These are phyloP conservation scores for Galeopsis tetrahit DNA, from an alignment of 257 asterid species.

Conservation along the genomic window DNA sequence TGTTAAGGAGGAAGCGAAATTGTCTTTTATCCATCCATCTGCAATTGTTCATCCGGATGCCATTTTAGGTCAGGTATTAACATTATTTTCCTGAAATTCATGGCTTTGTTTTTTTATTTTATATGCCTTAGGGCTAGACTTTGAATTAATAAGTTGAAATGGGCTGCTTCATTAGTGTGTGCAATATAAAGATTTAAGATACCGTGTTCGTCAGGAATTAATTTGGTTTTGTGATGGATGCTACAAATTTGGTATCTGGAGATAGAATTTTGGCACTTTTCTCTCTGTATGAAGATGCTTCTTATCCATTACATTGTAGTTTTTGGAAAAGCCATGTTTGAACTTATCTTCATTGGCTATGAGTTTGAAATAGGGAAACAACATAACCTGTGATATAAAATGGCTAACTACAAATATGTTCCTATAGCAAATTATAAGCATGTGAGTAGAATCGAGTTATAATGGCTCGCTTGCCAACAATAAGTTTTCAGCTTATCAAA, in stretches of 20 bases:
- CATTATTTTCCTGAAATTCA: background rate
- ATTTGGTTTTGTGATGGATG: background rate
- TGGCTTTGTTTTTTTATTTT: too few species aligned
- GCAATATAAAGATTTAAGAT: slow-evolving; percentile 2
- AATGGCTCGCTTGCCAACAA: background rate
- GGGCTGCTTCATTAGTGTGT: background rate
- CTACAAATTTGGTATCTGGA: slow-evolving; percentile 8
- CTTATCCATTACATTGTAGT: background rate
- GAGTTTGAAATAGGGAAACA: slow-evolving; percentile 18
- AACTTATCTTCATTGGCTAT: background rate
- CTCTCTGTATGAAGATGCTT: background rate
- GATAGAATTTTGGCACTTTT: background rate
- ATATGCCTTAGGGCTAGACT: background rate
- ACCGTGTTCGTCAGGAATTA: background rate
- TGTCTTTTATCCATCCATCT: slow-evolving; percentile 60
- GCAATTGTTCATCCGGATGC: slow-evolving; percentile 76
- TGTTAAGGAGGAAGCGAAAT: slow-evolving; percentile 50
- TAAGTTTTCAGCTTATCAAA: background rate
- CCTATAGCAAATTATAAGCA: background rate
- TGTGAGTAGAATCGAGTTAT: background rate
- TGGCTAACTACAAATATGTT: background rate
- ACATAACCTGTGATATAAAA: background rate
- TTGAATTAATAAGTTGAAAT: slow-evolving; percentile 3
- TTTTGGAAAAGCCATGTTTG: slow-evolving; percentile 13
- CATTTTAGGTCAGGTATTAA: slow-evolving; percentile 67